Evolutionary conservation across 192 early-diverging fungal genomes (phyloP), one percentile per base, ranked within the genome.

Genomic region (Chytriomyces confervae): DNA sequence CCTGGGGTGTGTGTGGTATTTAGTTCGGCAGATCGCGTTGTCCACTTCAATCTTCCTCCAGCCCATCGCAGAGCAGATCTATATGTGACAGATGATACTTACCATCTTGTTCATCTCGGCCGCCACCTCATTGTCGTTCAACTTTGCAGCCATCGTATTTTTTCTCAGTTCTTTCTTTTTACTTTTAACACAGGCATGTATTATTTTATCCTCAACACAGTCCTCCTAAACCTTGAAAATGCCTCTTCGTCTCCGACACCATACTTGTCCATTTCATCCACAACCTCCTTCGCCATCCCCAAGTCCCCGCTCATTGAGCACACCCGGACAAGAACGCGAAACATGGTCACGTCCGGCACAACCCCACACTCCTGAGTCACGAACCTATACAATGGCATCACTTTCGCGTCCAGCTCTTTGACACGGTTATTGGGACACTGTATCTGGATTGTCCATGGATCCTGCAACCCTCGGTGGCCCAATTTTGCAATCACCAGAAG

Each of bases 61-160:
- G 69, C 16, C 18, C 20, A 50, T 13, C 16, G 36, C 29, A 6
- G 29, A 36, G 36, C 36, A 36, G 36, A 36, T 36, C 36, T 36
- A 36, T 36, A 36, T 36, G 36, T 36, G 36, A 36, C 36, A 36
- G 36, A 36, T 36, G 36, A 36, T 68, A 47, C 83, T 4, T 82
- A 94, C 96, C 97, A 99, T 98, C 89, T 99, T 99, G 86, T 91
- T 93, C 97, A 99, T 99, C 91, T 99, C 97, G 76, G 91, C 90
- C 79, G 88, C 87, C 61, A 98, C 97, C 88, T 99, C 95, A 73
- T 94, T 92, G 79, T 99, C 97, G 87, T 95, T 98, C 71, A 99
- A 86, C 62, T 77, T 46, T 48, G 79, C 83, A 10, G 85, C 83
- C 85, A 86, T 86, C 46, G 53, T 57, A 20, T 57, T 13, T 57